Evolutionary conservation across 306 rosid genomes (phyloP).

Genomic region (Gynostemma pentaphyllum): DNA sequence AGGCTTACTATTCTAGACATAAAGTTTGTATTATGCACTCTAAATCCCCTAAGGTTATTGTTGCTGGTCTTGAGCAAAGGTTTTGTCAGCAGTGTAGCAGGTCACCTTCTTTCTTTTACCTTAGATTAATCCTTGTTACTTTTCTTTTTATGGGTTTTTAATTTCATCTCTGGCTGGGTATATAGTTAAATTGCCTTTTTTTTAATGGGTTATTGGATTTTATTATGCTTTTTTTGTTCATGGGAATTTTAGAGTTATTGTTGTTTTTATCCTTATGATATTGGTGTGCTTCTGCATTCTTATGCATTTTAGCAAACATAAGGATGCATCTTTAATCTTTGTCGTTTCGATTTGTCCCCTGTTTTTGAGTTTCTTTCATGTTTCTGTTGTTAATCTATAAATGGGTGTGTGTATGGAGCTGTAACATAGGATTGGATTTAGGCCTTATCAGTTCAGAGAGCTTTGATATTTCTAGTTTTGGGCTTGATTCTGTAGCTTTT

Average conservation of each 20-base stretch:
- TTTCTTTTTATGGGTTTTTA: background rate
- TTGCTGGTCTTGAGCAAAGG: slow-evolving; percentile 68
- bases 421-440: background rate
- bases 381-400: background rate
- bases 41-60: slow-evolving; percentile 64
- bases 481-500: no score
- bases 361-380: background rate
- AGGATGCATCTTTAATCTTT: background rate
- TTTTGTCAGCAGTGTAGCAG: slow-evolving; percentile 99
- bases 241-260: no score
- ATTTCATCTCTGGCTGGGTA: no score
- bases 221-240: no score
- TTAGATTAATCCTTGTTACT: background rate
- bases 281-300: no score
- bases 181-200: no score
- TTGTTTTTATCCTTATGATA: no score
- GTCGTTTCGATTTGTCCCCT: background rate
- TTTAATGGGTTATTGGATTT: no score
- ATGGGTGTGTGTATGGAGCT: background rate
- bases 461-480: background rate
- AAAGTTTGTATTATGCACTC: slow-evolving; percentile 85
- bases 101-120: slow-evolving; percentile 4
- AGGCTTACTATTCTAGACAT: slow-evolving; percentile 86
- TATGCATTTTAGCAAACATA: background rate
- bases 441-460: background rate